Percentiles rank a stretch among this genome's conserved stretches.
Conservation (phyloP, 1,139 yeast genomes). For the Hyphopichia khmerensis region DNA sequence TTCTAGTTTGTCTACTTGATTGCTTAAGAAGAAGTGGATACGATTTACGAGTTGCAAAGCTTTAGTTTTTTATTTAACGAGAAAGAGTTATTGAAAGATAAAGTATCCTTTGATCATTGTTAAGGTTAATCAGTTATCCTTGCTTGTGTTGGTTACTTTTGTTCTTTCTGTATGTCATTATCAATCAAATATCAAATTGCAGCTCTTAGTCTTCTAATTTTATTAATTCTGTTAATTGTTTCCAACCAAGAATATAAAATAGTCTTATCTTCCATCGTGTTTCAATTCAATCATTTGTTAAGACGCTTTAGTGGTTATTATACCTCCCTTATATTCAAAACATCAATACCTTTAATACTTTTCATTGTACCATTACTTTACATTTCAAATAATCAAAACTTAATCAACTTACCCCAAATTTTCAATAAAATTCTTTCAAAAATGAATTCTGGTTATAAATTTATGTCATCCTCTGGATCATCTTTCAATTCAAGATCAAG, state of each 20-base stretch:
- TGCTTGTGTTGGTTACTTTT: background rate
- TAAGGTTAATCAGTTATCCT: background rate
- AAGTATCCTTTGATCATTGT: no score
- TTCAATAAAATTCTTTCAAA: slow-evolving; percentile 9
- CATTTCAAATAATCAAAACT: slow-evolving; percentile 1
- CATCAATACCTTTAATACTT: slow-evolving; percentile 1
- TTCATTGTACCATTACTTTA: slow-evolving; percentile 2
- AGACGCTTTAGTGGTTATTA: slow-evolving; percentile 1
- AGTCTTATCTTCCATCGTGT: background rate
- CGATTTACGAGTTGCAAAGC: no score
- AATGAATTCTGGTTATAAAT: slow-evolving; percentile 15
- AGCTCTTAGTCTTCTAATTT: background rate
- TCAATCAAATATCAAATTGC: background rate
- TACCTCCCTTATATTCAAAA: background rate
- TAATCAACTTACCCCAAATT: slow-evolving; percentile 11
- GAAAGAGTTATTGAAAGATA: no score
- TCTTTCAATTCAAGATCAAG: slow-evolving; percentile 7
- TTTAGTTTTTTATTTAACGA: no score
- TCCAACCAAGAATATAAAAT: background rate
- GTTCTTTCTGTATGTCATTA: background rate
- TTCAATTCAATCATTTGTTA: background rate
- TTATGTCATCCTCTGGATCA: slow-evolving; percentile 4
- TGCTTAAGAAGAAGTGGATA: no score
- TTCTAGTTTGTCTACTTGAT: no score
- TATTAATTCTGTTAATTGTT: background rate